These are phyloP conservation scores for Pelargonium citronellum DNA, from an alignment of 441 rosid genomes.

Conservation along the genomic window DNA sequence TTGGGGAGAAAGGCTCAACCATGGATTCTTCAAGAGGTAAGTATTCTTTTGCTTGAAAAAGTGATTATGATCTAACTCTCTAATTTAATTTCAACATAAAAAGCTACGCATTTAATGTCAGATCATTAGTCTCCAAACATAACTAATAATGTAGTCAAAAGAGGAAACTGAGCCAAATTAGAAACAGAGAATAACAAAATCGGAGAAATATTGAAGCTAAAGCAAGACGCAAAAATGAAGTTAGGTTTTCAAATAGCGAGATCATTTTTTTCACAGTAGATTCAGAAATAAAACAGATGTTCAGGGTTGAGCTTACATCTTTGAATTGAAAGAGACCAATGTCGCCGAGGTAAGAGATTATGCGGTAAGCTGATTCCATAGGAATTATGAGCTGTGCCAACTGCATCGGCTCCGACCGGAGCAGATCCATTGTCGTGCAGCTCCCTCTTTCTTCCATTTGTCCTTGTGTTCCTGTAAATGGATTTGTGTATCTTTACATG, in stretches of 20 bases:
- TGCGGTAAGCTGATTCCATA: slow-evolving; percentile 23
- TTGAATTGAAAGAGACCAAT: slow-evolving; percentile 30
- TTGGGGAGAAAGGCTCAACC: too few relatives aligned
- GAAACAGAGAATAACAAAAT: neutral
- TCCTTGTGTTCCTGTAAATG: neutral
- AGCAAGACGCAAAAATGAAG: neutral
- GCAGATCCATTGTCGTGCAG: slow-evolving; percentile 27
- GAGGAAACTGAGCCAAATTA: neutral
- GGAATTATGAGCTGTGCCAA: slow-evolving; percentile 30
- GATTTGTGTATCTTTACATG: neutral
- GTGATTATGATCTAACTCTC: too few relatives aligned
- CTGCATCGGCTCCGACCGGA: slow-evolving; percentile 32
- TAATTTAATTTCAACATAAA: too few relatives aligned
- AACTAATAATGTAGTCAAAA: too few relatives aligned
- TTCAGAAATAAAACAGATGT: slow-evolving; percentile 4
- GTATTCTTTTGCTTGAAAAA: too few relatives aligned
- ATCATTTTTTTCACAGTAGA: neutral
- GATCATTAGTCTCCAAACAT: neutral
- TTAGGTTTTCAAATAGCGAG: neutral
- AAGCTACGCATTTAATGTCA: neutral
- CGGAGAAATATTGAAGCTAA: slow-evolving; percentile 1
- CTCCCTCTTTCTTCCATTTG: slow-evolving; percentile 12
- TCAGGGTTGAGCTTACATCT: slow-evolving; percentile 19
- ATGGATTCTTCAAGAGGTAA: too few relatives aligned
- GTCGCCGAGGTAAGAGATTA: slow-evolving; percentile 27